Evolutionary conservation across 805 yeast genomes (phyloP).

Genomic region (Myxozyma neglecta): DNA sequence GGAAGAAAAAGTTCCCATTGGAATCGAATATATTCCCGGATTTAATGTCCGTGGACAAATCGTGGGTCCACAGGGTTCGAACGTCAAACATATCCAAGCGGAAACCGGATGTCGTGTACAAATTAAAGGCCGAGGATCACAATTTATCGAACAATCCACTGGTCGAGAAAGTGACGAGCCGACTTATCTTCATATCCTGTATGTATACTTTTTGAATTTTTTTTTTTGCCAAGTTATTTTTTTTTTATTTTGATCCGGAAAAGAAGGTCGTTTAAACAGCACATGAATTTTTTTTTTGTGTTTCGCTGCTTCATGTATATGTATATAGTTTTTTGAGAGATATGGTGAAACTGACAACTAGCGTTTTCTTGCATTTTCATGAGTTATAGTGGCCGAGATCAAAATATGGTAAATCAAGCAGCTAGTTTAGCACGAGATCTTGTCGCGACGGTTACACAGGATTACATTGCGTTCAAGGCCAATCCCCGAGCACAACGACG

Average conservation of each 20-base stretch:
- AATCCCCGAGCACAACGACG: conserved; percentile 19
- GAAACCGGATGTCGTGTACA: conserved; percentile 41
- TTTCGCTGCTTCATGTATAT: conserved; percentile 33
- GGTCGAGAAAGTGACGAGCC: conserved; percentile 40
- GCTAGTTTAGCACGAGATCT: conserved; percentile 36
- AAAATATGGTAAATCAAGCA: conserved; percentile 34
- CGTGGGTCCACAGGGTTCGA: conserved; percentile 42
- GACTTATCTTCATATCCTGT: conserved; percentile 36
- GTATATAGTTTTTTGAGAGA: conserved; percentile 4
- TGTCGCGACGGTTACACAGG: conserved; percentile 35
- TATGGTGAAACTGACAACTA: conserved; percentile 12
- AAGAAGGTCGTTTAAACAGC: background rate
- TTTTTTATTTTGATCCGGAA: background rate
- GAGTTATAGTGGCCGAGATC: conserved; percentile 32
- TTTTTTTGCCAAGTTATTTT: background rate
- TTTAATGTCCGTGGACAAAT: conserved; percentile 39
- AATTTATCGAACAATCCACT: conserved; percentile 39
- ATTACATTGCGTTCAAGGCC: conserved; percentile 25
- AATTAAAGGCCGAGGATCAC: conserved; percentile 42
- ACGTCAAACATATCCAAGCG: conserved; percentile 41
- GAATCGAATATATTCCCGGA: conserved; percentile 33
- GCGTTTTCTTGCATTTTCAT: background rate
- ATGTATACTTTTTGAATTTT: conserved; percentile 12
- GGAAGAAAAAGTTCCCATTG: conserved; percentile 35
- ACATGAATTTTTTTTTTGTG: background rate